phyloP scores from a whole-genome alignment of 768 basidiomycete species.

The Zangia roseola region DNA sequence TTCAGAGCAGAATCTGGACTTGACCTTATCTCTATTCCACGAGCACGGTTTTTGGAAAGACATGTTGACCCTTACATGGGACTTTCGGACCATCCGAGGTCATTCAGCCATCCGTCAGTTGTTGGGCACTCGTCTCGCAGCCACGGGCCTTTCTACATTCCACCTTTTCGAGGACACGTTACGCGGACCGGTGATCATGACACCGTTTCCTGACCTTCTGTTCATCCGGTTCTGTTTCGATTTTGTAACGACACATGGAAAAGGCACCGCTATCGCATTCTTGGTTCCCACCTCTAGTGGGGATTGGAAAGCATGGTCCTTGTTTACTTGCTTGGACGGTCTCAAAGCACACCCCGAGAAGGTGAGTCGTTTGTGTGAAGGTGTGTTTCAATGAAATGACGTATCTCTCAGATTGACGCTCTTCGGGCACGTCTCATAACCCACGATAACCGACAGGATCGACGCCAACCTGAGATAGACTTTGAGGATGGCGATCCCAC shows the following conservation, averaged over 20 bases:
- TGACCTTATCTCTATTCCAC: slow-evolving; percentile 17
- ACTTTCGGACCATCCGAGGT: slow-evolving; percentile 49
- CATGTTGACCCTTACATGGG: slow-evolving; percentile 50
- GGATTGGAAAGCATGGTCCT: slow-evolving; percentile 57
- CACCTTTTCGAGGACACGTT: slow-evolving; percentile 24
- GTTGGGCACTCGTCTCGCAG: slow-evolving; percentile 36
- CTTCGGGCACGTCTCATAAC: slow-evolving; percentile 40
- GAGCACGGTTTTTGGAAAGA: slow-evolving; percentile 47
- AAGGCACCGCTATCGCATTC: slow-evolving; percentile 51
- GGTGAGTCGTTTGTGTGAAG: slow-evolving; percentile 12
- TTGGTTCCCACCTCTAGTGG: slow-evolving; percentile 41
- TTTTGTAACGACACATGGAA: slow-evolving; percentile 50
- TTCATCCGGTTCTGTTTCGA: slow-evolving; percentile 59
- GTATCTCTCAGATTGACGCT: slow-evolving; percentile 29
- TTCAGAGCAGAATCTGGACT: neutral
- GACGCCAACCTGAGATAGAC: slow-evolving; percentile 39
- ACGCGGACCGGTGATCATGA: slow-evolving; percentile 33
- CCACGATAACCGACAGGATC: slow-evolving; percentile 51
- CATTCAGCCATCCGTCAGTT: slow-evolving; percentile 34
- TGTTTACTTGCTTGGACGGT: slow-evolving; percentile 59
- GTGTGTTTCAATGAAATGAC: neutral
- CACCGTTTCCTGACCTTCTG: slow-evolving; percentile 48
- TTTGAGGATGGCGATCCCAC: slow-evolving; percentile 49
- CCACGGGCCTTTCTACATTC: slow-evolving; percentile 16
- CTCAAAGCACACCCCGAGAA: slow-evolving; percentile 53